Evolutionary conservation across 345 rosid genomes (phyloP), one percentile per base, ranked within the genome.

Genomic region (Anacardium occidentale): DNA sequence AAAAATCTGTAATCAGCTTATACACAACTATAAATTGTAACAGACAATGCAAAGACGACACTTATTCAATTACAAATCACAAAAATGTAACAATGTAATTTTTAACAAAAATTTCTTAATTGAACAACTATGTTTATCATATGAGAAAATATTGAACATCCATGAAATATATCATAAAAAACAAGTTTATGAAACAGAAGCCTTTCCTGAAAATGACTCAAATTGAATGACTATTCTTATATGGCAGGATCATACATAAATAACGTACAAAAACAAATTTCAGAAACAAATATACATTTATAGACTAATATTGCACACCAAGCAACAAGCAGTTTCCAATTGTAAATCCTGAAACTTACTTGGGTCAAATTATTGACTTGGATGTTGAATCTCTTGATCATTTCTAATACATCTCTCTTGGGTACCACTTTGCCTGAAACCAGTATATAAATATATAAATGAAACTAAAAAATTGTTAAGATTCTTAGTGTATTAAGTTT

Each of bases 361-460:
- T 95, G 98, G 9, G 98, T 92, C 84, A 95, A 87, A 86, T 95
- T 95, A 82, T 86, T 95, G 82, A 91, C 96, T 86, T 95, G 99
- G 65, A 92, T 95, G 83, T 95, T 95, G 85, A 92, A 91, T 71
- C 85, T 88, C 62, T 78, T 86, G 58, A 85, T 86, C 10, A 85
- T 76, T 76, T 87, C 96, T 32, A 68, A 14, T 15, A 91, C 70
- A 15, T 91, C 96, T 75, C 69, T 91, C 81, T 92, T 95, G 22
- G 87, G 78, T 53, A 79, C 81, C 53, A 51, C 61, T 80, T 72
- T 92, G 17, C 97, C 96, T 90, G 81, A 72, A 82, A 84, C 22
- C 32, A 77, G 53, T 53, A 58, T 22, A 69, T n/a, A 73, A 64
- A 64, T 50, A 7, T 29, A 66, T 64, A 44, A 21, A 63, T 21